Evolutionary conservation across 805 yeast species (phyloP).

Genomic region (Schizosaccharomyces lindneri): DNA sequence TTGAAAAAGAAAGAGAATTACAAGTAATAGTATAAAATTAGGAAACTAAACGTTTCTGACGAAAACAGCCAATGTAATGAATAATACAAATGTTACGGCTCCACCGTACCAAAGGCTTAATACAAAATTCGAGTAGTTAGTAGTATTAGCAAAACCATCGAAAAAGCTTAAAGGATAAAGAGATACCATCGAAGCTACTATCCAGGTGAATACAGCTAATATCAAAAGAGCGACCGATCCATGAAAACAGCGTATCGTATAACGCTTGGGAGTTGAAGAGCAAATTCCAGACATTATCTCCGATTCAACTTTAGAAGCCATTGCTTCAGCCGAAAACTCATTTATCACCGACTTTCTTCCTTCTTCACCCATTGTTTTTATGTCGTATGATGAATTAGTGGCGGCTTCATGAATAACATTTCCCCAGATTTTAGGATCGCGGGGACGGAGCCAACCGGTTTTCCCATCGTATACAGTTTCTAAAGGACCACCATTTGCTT

Average conservation of each 20-base stretch:
- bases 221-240: background rate
- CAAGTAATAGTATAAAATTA: no score
- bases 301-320: conserved; percentile 13
- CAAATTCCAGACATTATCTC: conserved; percentile 1
- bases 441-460: conserved; percentile 18
- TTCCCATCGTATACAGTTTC: conserved; percentile 37
- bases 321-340: conserved; percentile 13
- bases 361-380: conserved; percentile 11
- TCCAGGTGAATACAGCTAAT: background rate
- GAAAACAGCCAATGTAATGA: no score
- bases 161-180: no score
- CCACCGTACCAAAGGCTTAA: no score
- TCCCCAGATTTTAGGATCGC: conserved; percentile 16
- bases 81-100: no score
- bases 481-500: conserved; percentile 75
- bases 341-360: conserved; percentile 13
- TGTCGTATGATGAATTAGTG: conserved; percentile 8
- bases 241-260: background rate
- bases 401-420: conserved; percentile 12
- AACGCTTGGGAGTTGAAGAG: background rate
- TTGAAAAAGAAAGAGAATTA: no score
- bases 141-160: no score
- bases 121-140: no score
- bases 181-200: background rate
- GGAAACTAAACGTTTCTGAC: no score